A percentile compares a stretch with the other conserved stretches of the same genome.
These are phyloP conservation scores for Amyloporia xantha DNA, from an alignment of 768 basidiomycete species.

Conservation along the genomic window DNA sequence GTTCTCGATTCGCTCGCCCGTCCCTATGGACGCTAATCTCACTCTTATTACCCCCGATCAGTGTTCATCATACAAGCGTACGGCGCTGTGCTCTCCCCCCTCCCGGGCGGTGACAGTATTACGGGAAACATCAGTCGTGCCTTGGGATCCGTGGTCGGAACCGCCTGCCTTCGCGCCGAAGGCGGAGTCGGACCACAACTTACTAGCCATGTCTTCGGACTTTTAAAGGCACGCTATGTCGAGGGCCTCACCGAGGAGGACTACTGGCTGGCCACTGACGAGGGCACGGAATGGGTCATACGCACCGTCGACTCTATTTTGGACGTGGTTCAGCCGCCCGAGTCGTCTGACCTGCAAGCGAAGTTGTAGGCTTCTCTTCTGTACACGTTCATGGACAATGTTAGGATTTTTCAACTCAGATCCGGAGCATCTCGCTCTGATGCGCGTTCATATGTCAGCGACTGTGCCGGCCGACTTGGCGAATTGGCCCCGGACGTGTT, in stretches of 20 bases:
- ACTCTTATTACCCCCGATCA: conserved; percentile 5
- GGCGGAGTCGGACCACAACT: conserved; percentile 82
- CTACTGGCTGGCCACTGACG: conserved; percentile 75
- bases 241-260: conserved; percentile 63
- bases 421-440: background rate
- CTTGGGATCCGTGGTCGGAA: conserved; percentile 77
- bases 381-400: background rate
- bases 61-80: conserved; percentile 87
- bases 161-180: conserved; percentile 81
- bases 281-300: conserved; percentile 86
- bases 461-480: background rate
- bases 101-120: conserved; percentile 51
- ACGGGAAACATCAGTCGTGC: conserved; percentile 84
- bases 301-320: conserved; percentile 76
- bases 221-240: conserved; percentile 72
- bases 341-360: conserved; percentile 32
- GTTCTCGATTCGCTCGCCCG: conserved; percentile 2
- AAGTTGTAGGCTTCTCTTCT: conserved; percentile 44
- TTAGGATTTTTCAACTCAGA: background rate
- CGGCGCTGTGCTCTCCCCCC: conserved; percentile 69
- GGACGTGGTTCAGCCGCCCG: conserved; percentile 55
- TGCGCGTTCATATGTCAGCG: background rate
- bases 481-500: background rate
- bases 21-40: conserved; percentile 4
- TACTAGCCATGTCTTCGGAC: conserved; percentile 82